Base-by-base conservation (phyloP, 2,329 filamentous ascomycete genomes). In the Ophioceras dolichostomum region DNA sequence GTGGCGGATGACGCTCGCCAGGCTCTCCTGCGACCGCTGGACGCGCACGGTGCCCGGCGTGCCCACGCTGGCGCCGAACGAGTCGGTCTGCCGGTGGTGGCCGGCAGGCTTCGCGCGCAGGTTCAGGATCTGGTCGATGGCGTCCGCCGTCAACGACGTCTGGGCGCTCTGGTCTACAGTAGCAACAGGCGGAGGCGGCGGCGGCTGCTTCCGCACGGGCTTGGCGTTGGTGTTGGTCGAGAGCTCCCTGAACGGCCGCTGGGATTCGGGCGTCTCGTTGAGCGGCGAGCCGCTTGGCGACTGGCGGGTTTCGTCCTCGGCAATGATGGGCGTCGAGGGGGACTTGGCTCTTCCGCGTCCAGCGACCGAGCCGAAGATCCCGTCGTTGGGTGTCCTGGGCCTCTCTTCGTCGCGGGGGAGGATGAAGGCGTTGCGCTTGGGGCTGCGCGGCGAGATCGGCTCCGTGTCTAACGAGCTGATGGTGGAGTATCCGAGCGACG, bases 141-240 rank as follows among this genome's bases (percentile, higher is more conserved):
- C 78, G 35, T 82, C 74, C 0, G 83, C 74, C n/a, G 86, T 93
- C 21, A 95, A 65, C 28, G 80, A 69, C 18, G 88, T 95, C 59
- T 95, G 89, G 12, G 83, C 81, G 37, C 79, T 74, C 46, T 82
- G 79, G 49, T 94, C 85, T 42, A 69, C 80, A 38, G 61, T 56
- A 29, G 61, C 43, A 17, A 53, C 37, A n/a, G n/a, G n/a, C n/a
- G n/a, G n/a, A n/a, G n/a, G n/a, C n/a, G n/a, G n/a, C 17, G 45
- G 22, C 12, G 7, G 22, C 16, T 45, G 49, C 49, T 64, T 69
- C 40, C 61, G 64, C 6, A 45, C 34, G 18, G 59, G 49, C 16
- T 60, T 61, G 36, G 56, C 49, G 41, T 55, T 59, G 3, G 65
- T 58, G 49, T 82, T 83, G 38, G 62, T 61, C n/a, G 77, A 75